Conservation (phyloP, 129 eudicot genomes). For the Artemisia argyi region DNA sequence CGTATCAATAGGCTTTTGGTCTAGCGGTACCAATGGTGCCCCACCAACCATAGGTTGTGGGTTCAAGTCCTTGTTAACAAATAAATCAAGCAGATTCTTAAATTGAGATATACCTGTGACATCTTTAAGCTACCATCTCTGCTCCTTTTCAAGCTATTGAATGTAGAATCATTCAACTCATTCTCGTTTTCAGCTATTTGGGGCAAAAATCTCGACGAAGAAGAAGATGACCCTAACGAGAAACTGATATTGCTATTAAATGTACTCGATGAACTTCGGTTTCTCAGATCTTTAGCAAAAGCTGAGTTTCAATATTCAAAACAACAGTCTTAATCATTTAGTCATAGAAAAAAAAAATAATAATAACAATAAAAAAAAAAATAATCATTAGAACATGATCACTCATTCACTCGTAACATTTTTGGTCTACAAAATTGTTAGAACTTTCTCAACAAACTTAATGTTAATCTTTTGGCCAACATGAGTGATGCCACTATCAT, state of each 20-base stretch:
- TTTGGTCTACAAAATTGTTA: too few species aligned
- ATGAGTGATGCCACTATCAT: too few species aligned
- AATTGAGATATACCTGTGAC: constrained; percentile 52
- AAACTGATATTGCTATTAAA: constrained; percentile 50
- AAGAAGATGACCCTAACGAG: constrained; percentile 51
- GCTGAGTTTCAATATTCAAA: constrained; percentile 45
- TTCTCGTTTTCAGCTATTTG: constrained; percentile 48
- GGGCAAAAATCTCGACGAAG: constrained; percentile 55
- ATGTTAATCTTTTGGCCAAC: too few species aligned
- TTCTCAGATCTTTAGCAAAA: constrained; percentile 51
- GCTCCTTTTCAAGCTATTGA: constrained; percentile 52
- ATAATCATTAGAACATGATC: too few species aligned
- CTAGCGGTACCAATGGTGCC: too few species aligned
- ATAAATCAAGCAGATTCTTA: constrained; percentile 1
- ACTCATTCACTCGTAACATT: too few species aligned
- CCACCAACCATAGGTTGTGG: too few species aligned
- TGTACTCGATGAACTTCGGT: constrained; percentile 38
- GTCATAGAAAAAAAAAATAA: neutral
- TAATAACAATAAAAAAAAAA: too few species aligned
- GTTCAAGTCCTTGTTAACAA: neutral
- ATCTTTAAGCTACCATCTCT: constrained; percentile 56
- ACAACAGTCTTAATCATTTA: constrained; percentile 10
- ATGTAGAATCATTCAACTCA: constrained; percentile 51
- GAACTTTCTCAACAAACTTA: too few species aligned
- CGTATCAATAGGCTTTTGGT: too few species aligned